Evolutionary conservation across 2,329 filamentous ascomycete species (phyloP), one percentile per base, ranked within the genome.

Genomic region (Ascochyta lentis): DNA sequence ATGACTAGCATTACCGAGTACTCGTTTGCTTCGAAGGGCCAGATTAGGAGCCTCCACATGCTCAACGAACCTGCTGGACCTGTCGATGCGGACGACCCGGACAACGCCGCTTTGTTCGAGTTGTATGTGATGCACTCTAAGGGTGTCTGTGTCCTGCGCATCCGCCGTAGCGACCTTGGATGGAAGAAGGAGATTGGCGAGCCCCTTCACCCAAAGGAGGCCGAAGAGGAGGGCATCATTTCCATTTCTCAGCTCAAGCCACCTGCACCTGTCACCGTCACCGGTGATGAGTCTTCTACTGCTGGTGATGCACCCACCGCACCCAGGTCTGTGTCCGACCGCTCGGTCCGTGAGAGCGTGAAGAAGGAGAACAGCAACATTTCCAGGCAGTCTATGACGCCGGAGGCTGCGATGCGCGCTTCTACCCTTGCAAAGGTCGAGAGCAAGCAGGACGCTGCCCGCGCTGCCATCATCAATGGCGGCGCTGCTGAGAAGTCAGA

Each of bases 121-220:
- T 83, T 99, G 9, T 99, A 99, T 73, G 90, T 92, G 29, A 96
- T 97, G 89, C 94, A 99, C 76, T 97, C 95, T 10, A 96, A 92
- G 78, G 95, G 95, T 58, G 92, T 98, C n/a, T 93, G 93, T 16
- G 94, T 91, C 67, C 75, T 98, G 49, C 88, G 87, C 61, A 87
- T 99, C 73, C 94, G 90, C 74, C 91, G 94, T 72, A 86, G 88
- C 47, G 94, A 98, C 76, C 82, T 99, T 44, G 95, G 96, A 27
- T 98, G 93, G 93, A 89, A 89, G 65, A 86, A 87, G 65, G 91
- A 97, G 59, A 51, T 56, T 39, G 94, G 92, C 77, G 96, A 96
- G 80, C 90, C 96, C 49, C 81, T 96, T 35, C 81, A 88, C 49
- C 84, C 89, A 0, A 85, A 95, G 35, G 88, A 96, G 74, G 93